Conservation (phyloP, 2,329 filamentous ascomycete species). For the Hymenoscyphus occultus region DNA sequence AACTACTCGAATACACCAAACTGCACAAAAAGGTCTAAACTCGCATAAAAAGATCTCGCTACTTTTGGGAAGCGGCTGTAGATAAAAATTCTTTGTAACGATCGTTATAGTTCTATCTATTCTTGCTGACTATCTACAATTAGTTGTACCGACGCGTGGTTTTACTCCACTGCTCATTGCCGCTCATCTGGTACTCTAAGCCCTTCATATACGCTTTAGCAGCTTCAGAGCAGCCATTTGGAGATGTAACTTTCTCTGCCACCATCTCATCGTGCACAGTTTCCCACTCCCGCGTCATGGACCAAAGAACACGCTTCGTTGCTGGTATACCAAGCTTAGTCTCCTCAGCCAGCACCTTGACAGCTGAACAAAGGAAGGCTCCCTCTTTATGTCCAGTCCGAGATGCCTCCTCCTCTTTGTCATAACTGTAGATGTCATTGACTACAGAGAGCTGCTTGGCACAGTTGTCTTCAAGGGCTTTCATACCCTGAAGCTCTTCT, state of each 20-base stretch:
- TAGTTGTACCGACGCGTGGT: background rate
- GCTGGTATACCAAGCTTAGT: background rate
- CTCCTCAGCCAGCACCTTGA: background rate
- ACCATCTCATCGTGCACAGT: background rate
- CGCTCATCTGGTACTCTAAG: background rate
- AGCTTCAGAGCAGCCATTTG: background rate
- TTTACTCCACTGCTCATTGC: background rate
- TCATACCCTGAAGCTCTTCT: background rate
- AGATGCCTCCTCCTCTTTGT: background rate
- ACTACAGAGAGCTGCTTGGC: background rate
- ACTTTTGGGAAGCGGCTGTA: too few species aligned
- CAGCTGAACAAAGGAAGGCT: background rate
- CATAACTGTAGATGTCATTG: background rate
- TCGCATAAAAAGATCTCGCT: too few species aligned
- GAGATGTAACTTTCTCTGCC: background rate
- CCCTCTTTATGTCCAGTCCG: background rate
- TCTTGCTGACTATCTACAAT: too few species aligned
- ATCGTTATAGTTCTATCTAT: too few species aligned
- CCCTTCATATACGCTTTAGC: background rate
- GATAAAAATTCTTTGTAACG: too few species aligned
- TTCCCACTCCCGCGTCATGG: background rate
- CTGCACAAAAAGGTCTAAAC: too few species aligned
- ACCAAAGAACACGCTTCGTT: background rate
- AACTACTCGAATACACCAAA: too few species aligned
- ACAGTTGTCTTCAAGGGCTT: background rate